Conservation (phyloP, 192 early-diverging fungal genomes). For the Phlyctochytrium bullatum region DNA sequence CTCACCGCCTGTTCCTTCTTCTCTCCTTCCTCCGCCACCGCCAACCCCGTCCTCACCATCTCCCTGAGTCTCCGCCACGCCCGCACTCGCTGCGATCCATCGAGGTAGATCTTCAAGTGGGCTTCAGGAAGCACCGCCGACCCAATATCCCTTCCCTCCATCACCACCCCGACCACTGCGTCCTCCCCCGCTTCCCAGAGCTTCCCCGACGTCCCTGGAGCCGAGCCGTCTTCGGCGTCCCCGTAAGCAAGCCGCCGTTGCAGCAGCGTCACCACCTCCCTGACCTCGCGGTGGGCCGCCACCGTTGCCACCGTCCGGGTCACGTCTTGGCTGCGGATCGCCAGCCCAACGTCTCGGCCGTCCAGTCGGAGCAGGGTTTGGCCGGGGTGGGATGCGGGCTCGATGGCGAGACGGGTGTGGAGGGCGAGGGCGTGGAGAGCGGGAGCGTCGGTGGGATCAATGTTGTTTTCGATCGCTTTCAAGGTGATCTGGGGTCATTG, state of each 20-base stretch:
- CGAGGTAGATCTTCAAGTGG: conserved; percentile 74
- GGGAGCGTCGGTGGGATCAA: too few species aligned
- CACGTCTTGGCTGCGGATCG: conserved; percentile 52
- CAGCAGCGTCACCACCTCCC: neutral
- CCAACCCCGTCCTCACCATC: neutral
- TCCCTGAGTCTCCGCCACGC: conserved; percentile 59
- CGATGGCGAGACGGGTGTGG: neutral
- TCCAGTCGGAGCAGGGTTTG: neutral
- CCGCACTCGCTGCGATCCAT: conserved; percentile 60
- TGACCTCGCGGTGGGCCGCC: neutral
- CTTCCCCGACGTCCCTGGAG: neutral
- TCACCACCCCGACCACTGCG: conserved; percentile 58
- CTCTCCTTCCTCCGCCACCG: neutral
- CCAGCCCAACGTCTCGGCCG: conserved; percentile 17
- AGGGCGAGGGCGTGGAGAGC: neutral
- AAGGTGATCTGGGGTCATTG: neutral
- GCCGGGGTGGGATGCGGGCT: neutral
- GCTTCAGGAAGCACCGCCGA: conserved; percentile 72
- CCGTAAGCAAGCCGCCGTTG: conserved; percentile 4
- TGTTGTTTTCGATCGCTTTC: neutral
- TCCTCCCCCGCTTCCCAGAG: neutral
- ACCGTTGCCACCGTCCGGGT: neutral
- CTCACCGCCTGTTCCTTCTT: neutral
- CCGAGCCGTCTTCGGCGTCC: neutral
- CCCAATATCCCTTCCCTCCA: conserved; percentile 85